These are phyloP conservation scores for Penicillium lagena DNA, from an alignment of 495 filamentous ascomycete species.

Conservation along the genomic window DNA sequence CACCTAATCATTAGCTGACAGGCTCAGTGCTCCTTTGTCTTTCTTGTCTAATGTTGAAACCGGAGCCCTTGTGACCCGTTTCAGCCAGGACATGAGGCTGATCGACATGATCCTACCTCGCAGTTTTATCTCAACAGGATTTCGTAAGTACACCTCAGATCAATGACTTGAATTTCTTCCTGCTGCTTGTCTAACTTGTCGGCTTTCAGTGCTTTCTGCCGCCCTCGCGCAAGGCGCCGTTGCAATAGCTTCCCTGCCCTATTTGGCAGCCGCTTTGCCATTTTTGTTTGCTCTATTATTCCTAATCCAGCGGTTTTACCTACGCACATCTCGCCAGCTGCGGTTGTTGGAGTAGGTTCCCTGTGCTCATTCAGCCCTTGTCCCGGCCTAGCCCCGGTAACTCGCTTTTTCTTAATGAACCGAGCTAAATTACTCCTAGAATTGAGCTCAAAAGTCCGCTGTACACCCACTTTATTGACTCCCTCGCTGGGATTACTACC, in stretches of 20 bases:
- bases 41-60: slow-evolving; percentile 36
- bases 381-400: too few species aligned
- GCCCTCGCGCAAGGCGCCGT: slow-evolving; percentile 18
- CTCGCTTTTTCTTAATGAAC: neutral
- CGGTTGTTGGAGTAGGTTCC: slow-evolving; percentile 57
- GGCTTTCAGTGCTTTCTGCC: slow-evolving; percentile 2
- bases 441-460: slow-evolving; percentile 38
- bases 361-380: too few species aligned
- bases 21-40: slow-evolving; percentile 14
- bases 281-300: slow-evolving; percentile 25
- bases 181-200: neutral
- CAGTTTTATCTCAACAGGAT: slow-evolving; percentile 11
- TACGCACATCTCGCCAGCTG: slow-evolving; percentile 75
- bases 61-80: slow-evolving; percentile 35
- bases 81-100: slow-evolving; percentile 41
- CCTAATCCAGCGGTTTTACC: slow-evolving; percentile 76
- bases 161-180: too few species aligned
- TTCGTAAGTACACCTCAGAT: slow-evolving; percentile 1
- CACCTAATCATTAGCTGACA: slow-evolving; percentile 1
- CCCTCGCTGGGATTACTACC: slow-evolving; percentile 28
- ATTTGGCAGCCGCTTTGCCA: slow-evolving; percentile 15
- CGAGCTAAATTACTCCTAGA: neutral
- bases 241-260: slow-evolving; percentile 24
- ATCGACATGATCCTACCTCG: slow-evolving; percentile 29
- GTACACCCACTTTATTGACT: slow-evolving; percentile 37